Conservation (phyloP, 1,284 basidiomycete genomes). For the Austropuccinia psidii region DNA sequence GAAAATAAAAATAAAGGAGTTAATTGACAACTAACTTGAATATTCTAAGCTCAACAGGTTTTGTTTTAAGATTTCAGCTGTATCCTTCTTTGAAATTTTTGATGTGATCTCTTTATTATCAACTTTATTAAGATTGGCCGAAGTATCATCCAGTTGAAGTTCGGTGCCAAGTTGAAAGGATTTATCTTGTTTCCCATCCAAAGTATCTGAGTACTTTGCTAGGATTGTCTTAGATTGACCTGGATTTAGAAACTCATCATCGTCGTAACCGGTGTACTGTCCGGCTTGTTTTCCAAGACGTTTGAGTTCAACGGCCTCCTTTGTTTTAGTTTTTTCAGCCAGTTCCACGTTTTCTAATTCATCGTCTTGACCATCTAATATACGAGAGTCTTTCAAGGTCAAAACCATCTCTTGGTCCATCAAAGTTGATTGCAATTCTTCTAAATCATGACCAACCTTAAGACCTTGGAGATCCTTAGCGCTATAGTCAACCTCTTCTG, state of each 20-base stretch:
- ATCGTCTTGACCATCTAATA: conserved; percentile 69
- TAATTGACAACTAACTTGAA: conserved; percentile 57
- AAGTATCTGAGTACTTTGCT: conserved; percentile 86
- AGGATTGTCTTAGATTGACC: conserved; percentile 73
- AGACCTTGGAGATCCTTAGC: conserved; percentile 71
- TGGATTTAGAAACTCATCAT: conserved; percentile 68
- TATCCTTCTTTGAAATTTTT: conserved; percentile 55
- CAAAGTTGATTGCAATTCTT: conserved; percentile 64
- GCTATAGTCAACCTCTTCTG: conserved; percentile 56
- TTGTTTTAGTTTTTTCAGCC: conserved; percentile 56
- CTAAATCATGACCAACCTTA: conserved; percentile 91
- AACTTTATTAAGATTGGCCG: conserved; percentile 37
- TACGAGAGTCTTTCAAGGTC: conserved; percentile 87
- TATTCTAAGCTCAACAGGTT: conserved; percentile 82
- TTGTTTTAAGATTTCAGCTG: conserved; percentile 61
- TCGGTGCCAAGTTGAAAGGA: conserved; percentile 38
- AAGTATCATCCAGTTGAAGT: conserved; percentile 39
- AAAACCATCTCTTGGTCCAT: conserved; percentile 64
- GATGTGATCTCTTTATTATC: conserved; percentile 49
- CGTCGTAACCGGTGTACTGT: conserved; percentile 92
- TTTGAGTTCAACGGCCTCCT: conserved; percentile 73
- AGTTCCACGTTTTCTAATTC: conserved; percentile 32
- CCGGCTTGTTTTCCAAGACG: conserved; percentile 61
- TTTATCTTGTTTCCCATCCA: conserved; percentile 55
- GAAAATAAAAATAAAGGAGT: conserved; percentile 37